phyloP scores from a whole-genome alignment of 495 filamentous ascomycete genomes.

The Aspergillus bridgeri region DNA sequence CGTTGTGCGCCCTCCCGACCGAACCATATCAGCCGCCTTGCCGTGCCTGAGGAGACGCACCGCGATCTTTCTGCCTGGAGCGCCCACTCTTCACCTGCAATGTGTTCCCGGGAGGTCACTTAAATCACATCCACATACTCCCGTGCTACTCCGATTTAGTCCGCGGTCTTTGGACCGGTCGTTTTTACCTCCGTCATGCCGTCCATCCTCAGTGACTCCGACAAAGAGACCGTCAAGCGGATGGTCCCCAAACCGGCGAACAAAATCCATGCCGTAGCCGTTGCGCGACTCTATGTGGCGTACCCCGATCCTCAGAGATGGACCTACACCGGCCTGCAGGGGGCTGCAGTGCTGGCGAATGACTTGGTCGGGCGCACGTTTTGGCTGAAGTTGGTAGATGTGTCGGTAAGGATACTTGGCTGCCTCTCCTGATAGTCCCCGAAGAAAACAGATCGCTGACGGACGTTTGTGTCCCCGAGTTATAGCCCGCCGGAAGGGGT shows the following conservation, averaged over 20 bases:
- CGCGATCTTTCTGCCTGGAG: constrained; percentile 6
- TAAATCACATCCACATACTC: constrained; percentile 14
- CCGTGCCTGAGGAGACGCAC: constrained; percentile 14
- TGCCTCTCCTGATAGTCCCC: neutral
- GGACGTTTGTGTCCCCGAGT: constrained; percentile 4
- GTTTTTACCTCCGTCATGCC: constrained; percentile 58
- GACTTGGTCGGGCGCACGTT: constrained; percentile 92
- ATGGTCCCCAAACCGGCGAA: constrained; percentile 86
- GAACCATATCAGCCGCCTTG: constrained; percentile 7
- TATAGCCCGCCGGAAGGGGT: constrained; percentile 71
- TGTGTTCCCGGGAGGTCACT: constrained; percentile 23
- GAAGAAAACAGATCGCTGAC: constrained; percentile 14
- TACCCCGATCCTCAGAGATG: constrained; percentile 84
- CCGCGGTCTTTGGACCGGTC: constrained; percentile 2
- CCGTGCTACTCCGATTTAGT: constrained; percentile 8
- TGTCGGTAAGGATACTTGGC: constrained; percentile 66
- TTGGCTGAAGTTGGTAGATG: constrained; percentile 95
- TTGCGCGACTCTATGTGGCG: constrained; percentile 91
- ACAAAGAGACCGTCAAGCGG: constrained; percentile 90
- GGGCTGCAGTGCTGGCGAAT: constrained; percentile 88
- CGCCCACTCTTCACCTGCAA: constrained; percentile 27
- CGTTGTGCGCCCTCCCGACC: constrained; percentile 4
- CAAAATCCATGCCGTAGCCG: constrained; percentile 92
- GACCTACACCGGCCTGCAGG: constrained; percentile 92
- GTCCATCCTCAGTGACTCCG: constrained; percentile 81